Percentiles rank a stretch among this genome's conserved stretches.
These are phyloP conservation scores for Aquanectria penicillioides DNA, from an alignment of 2,329 filamentous ascomycete species.

Conservation along the genomic window DNA sequence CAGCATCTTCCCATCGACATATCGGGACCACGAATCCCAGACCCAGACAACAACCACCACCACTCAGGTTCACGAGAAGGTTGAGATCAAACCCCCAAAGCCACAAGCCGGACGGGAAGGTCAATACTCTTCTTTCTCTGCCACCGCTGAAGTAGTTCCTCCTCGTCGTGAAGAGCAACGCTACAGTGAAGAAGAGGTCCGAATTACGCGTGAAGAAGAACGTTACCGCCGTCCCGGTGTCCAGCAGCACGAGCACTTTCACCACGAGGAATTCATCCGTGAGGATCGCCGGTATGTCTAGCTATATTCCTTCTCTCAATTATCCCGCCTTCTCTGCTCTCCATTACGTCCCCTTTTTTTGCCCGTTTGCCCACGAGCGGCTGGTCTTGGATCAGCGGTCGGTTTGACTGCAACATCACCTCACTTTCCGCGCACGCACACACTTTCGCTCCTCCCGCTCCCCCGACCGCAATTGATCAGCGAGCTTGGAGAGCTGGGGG, in stretches of 20 bases:
- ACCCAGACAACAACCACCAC: conserved; percentile 69
- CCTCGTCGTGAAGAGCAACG: conserved; percentile 67
- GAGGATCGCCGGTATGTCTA: conserved; percentile 63
- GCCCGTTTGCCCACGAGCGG: not conserved
- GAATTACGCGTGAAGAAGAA: conserved; percentile 81
- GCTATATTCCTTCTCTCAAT: conserved; percentile 24
- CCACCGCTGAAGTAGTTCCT: conserved; percentile 69
- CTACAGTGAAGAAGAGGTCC: conserved; percentile 85
- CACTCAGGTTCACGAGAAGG: conserved; percentile 75
- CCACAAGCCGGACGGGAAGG: conserved; percentile 98
- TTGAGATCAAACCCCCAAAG: conserved; percentile 80
- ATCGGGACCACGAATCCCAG: conserved; percentile 69
- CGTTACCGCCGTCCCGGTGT: conserved; percentile 76
- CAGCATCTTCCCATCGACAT: conserved; percentile 99
- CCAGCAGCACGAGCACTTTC: conserved; percentile 52
- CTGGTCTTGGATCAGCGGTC: too few relatives aligned
- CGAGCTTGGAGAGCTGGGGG: conserved; percentile 19
- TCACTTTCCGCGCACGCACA: not conserved
- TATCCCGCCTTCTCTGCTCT: not conserved
- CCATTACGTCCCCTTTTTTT: not conserved
- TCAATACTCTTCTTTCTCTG: conserved; percentile 81
- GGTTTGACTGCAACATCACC: not conserved
- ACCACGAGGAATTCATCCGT: conserved; percentile 47
- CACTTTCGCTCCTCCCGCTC: not conserved
- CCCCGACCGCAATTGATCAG: conserved; percentile 23